phyloP scores from a whole-genome alignment of 768 basidiomycete species.

The Gautieria morchelliformis region DNA sequence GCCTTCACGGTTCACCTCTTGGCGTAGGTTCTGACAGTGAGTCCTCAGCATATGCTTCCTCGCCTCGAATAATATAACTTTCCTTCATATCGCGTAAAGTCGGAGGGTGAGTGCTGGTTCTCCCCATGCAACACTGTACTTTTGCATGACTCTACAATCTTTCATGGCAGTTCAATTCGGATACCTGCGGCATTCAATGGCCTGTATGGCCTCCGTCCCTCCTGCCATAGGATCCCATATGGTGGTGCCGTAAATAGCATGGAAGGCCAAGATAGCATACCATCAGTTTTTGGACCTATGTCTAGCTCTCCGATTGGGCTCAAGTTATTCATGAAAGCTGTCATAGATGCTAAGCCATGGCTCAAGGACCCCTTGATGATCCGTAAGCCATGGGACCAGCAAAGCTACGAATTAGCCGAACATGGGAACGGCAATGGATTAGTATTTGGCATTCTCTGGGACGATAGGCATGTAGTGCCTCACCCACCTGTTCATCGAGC shows the following conservation, averaged over 20 bases:
- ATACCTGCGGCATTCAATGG: conserved; percentile 62
- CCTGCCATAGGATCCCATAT: conserved; percentile 62
- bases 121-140: not conserved
- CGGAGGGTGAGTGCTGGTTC: conserved; percentile 43
- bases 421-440: conserved; percentile 33
- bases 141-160: not conserved
- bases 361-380: conserved; percentile 47
- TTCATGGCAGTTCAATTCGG: conserved; percentile 43
- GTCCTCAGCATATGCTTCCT: not conserved
- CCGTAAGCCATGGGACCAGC: conserved; percentile 52
- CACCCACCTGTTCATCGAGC: conserved; percentile 59
- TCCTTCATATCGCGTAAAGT: conserved; percentile 17
- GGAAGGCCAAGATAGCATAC: conserved; percentile 62
- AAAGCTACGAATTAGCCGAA: conserved; percentile 46
- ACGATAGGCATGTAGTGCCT: conserved; percentile 48
- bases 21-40: conserved; percentile 66
- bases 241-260: conserved; percentile 50
- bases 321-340: conserved; percentile 54
- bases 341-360: conserved; percentile 58
- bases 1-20: conserved; percentile 36
- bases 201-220: conserved; percentile 62
- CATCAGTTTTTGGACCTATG: conserved; percentile 69
- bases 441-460: conserved; percentile 54
- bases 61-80: not conserved
- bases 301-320: conserved; percentile 46